Percentiles rank a stretch among this genome's conserved stretches.
Evolutionary conservation across 75 land plant genomes (phyloP).

Genomic region (Cupressus sempervirens): DNA sequence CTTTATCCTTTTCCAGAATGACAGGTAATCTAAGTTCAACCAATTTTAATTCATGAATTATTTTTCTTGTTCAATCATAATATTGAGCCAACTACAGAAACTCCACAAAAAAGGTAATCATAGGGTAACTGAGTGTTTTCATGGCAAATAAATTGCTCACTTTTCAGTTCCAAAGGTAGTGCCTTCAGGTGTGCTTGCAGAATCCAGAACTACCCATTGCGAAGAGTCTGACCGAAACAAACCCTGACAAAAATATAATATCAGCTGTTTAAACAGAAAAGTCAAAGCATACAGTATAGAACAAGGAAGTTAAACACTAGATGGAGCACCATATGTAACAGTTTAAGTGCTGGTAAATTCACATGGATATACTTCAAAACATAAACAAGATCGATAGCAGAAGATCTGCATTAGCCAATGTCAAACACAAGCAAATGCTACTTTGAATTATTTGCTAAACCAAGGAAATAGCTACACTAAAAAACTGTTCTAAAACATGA

Average conservation of each 20-base stretch:
- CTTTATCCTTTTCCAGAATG: background rate
- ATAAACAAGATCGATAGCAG: background rate
- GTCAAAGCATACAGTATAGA: background rate
- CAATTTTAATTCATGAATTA: background rate
- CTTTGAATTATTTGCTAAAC: background rate
- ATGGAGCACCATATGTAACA: background rate
- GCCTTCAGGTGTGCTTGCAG: slow-evolving; percentile 21
- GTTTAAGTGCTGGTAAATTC: background rate
- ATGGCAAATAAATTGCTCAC: slow-evolving; percentile 12
- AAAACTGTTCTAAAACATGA: background rate
- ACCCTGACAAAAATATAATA: slow-evolving; percentile 27
- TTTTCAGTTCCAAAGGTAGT: slow-evolving; percentile 20
- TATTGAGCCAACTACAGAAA: background rate
- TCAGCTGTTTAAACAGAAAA: background rate
- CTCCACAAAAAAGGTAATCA: background rate
- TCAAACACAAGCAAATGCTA: background rate
- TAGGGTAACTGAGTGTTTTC: background rate
- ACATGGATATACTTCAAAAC: background rate
- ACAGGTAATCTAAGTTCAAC: background rate
- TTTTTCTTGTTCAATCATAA: background rate
- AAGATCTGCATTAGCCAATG: background rate
- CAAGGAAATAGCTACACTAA: background rate
- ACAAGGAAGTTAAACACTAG: background rate
- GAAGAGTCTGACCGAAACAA: slow-evolving; percentile 58
- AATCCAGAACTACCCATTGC: slow-evolving; percentile 30